Conservation (phyloP, 306 rosid species). For the Lathyrus aphaca region DNA sequence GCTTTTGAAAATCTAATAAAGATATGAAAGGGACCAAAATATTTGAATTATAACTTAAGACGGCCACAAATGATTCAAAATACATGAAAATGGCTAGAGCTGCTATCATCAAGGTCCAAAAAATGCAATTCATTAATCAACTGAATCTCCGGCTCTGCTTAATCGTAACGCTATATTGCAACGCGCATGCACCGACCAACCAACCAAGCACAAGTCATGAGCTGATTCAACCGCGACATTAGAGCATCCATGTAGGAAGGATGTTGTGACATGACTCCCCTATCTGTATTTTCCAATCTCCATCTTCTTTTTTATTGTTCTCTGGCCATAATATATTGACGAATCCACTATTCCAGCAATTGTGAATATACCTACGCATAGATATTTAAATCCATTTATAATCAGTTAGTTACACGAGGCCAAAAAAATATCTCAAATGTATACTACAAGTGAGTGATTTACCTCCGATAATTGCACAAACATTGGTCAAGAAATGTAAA, state of each 20-base stretch:
- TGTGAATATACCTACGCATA: conserved; percentile 66
- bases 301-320: conserved; percentile 69
- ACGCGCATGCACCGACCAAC: conserved; percentile 4
- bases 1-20: not conserved
- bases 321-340: conserved; percentile 71
- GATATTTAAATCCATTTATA: conserved; percentile 15
- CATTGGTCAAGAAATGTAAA: conserved; percentile 80
- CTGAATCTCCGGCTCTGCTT: conserved; percentile 27
- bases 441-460: conserved; percentile 3
- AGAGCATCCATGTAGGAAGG: conserved; percentile 23
- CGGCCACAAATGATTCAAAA: conserved; percentile 17
- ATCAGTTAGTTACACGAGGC: conserved; percentile 33
- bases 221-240: conserved; percentile 32
- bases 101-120: not conserved
- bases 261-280: conserved; percentile 29
- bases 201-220: conserved; percentile 19
- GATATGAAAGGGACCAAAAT: not conserved
- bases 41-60: conserved; percentile 11
- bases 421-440: not conserved
- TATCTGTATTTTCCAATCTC: conserved; percentile 62
- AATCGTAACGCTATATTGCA: conserved; percentile 23
- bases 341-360: conserved; percentile 84
- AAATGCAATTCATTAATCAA: conserved; percentile 28
- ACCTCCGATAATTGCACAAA: conserved; percentile 96
- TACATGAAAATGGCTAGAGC: conserved; percentile 18